These are phyloP conservation scores for Gynochthodes officinalis DNA, from an alignment of 257 asterid species.

Conservation along the genomic window DNA sequence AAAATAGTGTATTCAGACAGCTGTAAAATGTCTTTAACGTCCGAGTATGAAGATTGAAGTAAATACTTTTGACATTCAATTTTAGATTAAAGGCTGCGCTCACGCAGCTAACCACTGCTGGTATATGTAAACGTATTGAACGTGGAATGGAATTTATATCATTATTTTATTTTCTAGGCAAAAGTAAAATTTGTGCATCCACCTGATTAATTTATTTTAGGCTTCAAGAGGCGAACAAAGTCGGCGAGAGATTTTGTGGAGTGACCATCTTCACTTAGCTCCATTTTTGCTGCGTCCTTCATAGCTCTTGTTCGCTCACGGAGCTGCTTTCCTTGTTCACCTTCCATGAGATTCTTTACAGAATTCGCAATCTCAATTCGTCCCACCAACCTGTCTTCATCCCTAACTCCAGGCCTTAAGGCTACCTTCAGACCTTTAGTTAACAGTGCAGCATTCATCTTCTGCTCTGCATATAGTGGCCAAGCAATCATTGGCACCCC, in stretches of 20 bases:
- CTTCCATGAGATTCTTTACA: conserved; percentile 24
- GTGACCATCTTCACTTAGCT: conserved; percentile 13
- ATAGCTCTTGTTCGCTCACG: conserved; percentile 3
- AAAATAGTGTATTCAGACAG: too few relatives aligned
- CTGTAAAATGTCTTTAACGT: too few relatives aligned
- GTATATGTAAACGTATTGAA: too few relatives aligned
- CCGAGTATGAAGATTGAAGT: too few relatives aligned
- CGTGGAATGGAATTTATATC: too few relatives aligned
- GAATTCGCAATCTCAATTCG: conserved; percentile 10
- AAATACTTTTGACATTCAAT: too few relatives aligned
- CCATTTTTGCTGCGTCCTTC: conserved; percentile 16
- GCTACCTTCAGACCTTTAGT: conserved; percentile 19
- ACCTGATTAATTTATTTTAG: too few relatives aligned
- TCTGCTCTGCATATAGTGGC: conserved; percentile 33
- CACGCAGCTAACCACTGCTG: too few relatives aligned
- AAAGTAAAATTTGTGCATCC: too few relatives aligned
- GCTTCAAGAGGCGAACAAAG: not conserved
- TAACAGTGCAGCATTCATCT: conserved; percentile 20
- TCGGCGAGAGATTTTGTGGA: conserved; percentile 25
- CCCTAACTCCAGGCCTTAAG: not conserved
- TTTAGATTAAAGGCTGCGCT: too few relatives aligned
- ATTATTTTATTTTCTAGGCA: too few relatives aligned
- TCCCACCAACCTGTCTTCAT: conserved; percentile 8
- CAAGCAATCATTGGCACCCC: conserved; percentile 29
- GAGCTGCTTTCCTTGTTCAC: conserved; percentile 19